These are phyloP conservation scores for Phytophthora vignae DNA, from an alignment of 352 stramenopile species.

Conservation along the genomic window DNA sequence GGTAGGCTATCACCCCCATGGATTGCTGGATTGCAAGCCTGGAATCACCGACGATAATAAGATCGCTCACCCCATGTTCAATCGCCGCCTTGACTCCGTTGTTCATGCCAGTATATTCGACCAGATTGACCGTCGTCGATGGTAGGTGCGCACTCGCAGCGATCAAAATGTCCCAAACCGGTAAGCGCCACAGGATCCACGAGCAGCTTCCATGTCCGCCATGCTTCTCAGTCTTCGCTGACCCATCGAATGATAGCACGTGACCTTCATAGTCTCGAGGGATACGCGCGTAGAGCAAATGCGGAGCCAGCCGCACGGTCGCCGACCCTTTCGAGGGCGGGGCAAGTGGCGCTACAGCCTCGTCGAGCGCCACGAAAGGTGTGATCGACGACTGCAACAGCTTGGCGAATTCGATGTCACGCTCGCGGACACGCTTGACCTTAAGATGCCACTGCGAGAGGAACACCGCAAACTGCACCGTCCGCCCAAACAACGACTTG, in stretches of 20 bases:
- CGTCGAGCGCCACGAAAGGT: neutral
- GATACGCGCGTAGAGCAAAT: neutral
- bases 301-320: neutral
- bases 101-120: neutral
- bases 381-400: neutral
- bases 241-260: slow-evolving; percentile 13
- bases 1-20: no score
- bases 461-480: neutral
- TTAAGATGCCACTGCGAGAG: neutral
- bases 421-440: neutral
- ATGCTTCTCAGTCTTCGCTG: slow-evolving; percentile 9
- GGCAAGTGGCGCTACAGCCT: neutral
- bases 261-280: neutral
- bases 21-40: no score
- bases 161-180: slow-evolving; percentile 9
- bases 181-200: slow-evolving; percentile 13
- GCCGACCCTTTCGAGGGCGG: neutral
- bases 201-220: slow-evolving; percentile 10
- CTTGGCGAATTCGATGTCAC: neutral
- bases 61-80: no score
- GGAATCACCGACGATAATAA: no score
- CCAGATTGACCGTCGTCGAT: slow-evolving; percentile 3
- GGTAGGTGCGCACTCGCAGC: slow-evolving; percentile 7
- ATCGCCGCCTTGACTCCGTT: no score
- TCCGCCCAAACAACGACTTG: neutral